Conservation (phyloP, 202 grass and related monocot species). For the Dendrocalamus latiflorus region DNA sequence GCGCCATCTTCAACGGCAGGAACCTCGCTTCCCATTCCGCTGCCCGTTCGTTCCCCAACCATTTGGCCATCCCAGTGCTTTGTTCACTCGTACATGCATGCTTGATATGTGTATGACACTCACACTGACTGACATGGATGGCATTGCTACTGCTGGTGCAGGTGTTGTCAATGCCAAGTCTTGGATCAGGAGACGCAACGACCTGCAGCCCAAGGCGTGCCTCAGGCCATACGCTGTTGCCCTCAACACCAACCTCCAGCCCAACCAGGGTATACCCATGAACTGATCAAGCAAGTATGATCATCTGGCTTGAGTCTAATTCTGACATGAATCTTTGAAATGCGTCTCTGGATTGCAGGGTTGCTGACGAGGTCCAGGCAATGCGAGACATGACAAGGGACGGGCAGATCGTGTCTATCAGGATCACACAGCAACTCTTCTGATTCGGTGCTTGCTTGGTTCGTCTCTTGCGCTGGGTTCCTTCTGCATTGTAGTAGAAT, state of each 20-base stretch:
- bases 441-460: slow-evolving; percentile 39
- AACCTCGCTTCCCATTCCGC: slow-evolving; percentile 11
- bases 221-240: slow-evolving; percentile 44
- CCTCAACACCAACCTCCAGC: slow-evolving; percentile 72
- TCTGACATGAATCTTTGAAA: background rate
- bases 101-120: background rate
- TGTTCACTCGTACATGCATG: background rate
- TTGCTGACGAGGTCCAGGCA: slow-evolving; percentile 52
- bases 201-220: slow-evolving; percentile 47
- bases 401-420: slow-evolving; percentile 63
- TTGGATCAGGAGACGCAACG: slow-evolving; percentile 35
- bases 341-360: slow-evolving; percentile 26
- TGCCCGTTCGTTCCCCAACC: slow-evolving; percentile 33
- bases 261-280: slow-evolving; percentile 42
- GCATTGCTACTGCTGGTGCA: background rate
- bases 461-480: background rate
- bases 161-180: slow-evolving; percentile 48
- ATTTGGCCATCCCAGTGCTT: background rate
- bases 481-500: slow-evolving; percentile 5
- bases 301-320: background rate
- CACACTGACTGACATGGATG: background rate
- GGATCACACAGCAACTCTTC: slow-evolving; percentile 74
- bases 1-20: slow-evolving; percentile 62
- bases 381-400: slow-evolving; percentile 52
- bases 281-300: background rate